Conservation (phyloP, 2,329 filamentous ascomycete genomes). For the Sarocladium brachiariae region DNA sequence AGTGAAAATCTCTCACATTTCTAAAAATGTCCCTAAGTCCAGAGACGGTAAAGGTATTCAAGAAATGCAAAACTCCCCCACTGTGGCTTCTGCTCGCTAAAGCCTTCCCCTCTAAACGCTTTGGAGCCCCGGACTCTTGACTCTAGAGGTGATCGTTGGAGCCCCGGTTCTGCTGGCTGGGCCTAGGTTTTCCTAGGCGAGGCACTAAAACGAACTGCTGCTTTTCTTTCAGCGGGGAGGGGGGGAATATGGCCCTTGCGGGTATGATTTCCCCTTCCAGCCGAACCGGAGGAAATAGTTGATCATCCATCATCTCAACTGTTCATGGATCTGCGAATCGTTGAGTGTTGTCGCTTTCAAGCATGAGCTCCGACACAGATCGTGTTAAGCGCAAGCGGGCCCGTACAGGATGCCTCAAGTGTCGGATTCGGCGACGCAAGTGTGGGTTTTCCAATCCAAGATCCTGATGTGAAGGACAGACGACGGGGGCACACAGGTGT, state of each 20-base stretch:
- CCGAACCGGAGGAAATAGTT: too few relatives aligned
- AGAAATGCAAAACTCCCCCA: neutral
- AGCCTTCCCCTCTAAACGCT: neutral
- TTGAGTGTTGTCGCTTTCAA: neutral
- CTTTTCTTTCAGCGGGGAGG: neutral
- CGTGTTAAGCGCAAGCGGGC: conserved; percentile 19
- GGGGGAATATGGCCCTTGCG: neutral
- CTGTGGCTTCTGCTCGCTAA: neutral
- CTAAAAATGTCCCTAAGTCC: too few relatives aligned
- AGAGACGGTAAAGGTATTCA: too few relatives aligned
- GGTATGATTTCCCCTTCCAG: neutral
- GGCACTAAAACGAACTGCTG: neutral
- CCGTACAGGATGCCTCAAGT: conserved; percentile 41
- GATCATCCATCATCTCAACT: neutral
- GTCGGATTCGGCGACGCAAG: conserved; percentile 40
- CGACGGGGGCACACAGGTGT: too few relatives aligned
- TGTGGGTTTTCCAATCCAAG: too few relatives aligned
- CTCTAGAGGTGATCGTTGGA: neutral
- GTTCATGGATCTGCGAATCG: too few relatives aligned
- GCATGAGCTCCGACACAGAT: neutral
- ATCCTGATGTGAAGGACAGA: too few relatives aligned
- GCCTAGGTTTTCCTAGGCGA: neutral
- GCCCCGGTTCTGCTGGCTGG: neutral
- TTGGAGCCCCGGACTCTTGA: neutral
- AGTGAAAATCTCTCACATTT: too few relatives aligned